Evolutionary conservation across 2,329 filamentous ascomycete genomes (phyloP).

Genomic region (Bisporella sp.): DNA sequence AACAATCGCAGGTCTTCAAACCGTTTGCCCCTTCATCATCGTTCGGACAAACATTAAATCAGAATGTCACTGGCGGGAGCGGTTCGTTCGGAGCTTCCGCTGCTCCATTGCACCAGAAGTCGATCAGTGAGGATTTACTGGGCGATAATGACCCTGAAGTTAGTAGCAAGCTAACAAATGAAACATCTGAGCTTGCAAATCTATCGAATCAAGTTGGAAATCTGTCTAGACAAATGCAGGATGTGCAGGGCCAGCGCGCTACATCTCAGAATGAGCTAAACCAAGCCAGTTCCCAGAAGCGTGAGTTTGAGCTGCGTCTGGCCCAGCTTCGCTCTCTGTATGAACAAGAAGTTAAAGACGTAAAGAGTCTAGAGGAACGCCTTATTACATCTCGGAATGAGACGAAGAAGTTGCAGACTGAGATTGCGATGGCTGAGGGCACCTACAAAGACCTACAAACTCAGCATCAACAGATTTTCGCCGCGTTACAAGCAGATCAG

Average conservation of each 20-base stretch:
- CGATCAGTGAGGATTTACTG: constrained; percentile 74
- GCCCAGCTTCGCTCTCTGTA: constrained; percentile 82
- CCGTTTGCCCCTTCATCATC: constrained; percentile 89
- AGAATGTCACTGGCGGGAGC: constrained; percentile 61
- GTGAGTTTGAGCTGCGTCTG: constrained; percentile 83
- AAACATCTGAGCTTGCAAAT: constrained; percentile 90
- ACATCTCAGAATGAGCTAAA: constrained; percentile 75
- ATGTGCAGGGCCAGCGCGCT: constrained; percentile 75
- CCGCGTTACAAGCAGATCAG: constrained; percentile 76
- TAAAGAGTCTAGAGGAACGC: constrained; percentile 78
- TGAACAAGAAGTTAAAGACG: constrained; percentile 86
- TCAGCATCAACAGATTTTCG: constrained; percentile 70
- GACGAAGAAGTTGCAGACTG: constrained; percentile 75
- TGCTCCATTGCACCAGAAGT: constrained; percentile 34
- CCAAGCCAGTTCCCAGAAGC: constrained; percentile 79
- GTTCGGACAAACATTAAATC: constrained; percentile 77
- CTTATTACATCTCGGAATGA: constrained; percentile 70
- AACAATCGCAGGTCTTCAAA: constrained; percentile 54
- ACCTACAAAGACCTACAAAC: constrained; percentile 73
- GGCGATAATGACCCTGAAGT: constrained; percentile 84
- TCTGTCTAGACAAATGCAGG: constrained; percentile 88
- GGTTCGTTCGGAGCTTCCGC: constrained; percentile 32
- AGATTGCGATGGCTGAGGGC: constrained; percentile 77
- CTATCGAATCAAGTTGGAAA: constrained; percentile 92
- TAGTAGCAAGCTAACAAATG: constrained; percentile 78